phyloP scores from a whole-genome alignment of 805 yeast species.

The Kurtzmaniella cleridarum region DNA sequence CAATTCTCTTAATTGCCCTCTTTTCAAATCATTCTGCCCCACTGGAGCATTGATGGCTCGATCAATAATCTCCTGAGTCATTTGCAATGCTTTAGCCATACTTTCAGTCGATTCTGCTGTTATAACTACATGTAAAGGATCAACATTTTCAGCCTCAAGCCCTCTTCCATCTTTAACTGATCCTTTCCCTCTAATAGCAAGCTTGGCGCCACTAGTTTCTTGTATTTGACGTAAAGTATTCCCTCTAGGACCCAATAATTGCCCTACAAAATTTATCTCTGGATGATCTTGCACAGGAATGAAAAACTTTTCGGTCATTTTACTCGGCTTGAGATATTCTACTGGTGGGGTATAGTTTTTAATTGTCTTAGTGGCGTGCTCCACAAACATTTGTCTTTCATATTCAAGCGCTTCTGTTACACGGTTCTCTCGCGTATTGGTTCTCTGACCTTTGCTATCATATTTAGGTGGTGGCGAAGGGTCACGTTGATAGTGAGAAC shows the following conservation, averaged over 20 bases:
- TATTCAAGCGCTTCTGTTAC: constrained; percentile 58
- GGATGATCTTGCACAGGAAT: constrained; percentile 86
- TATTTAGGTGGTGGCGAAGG: constrained; percentile 93
- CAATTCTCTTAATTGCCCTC: constrained; percentile 85
- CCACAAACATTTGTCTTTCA: constrained; percentile 78
- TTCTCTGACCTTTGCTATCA: constrained; percentile 76
- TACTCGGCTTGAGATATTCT: constrained; percentile 66
- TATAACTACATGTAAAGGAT: constrained; percentile 83
- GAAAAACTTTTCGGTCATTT: constrained; percentile 73
- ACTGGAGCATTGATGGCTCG: constrained; percentile 86
- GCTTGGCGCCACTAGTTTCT: constrained; percentile 78
- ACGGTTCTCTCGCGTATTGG: constrained; percentile 75
- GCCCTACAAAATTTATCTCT: constrained; percentile 87
- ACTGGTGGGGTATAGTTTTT: constrained; percentile 78
- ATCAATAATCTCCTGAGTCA: constrained; percentile 70
- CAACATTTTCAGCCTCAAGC: constrained; percentile 25
- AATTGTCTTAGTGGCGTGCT: constrained; percentile 61
- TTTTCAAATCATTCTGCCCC: constrained; percentile 86
- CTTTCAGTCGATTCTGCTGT: constrained; percentile 78
- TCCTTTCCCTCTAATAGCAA: constrained; percentile 92
- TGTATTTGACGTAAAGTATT: constrained; percentile 78
- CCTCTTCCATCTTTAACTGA: constrained; percentile 86
- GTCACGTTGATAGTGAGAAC: constrained; percentile 45
- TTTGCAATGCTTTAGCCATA: constrained; percentile 66
- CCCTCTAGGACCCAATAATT: constrained; percentile 92